Conservation (phyloP, 371 early-diverging fungal species). For the Batkoa obscura region DNA sequence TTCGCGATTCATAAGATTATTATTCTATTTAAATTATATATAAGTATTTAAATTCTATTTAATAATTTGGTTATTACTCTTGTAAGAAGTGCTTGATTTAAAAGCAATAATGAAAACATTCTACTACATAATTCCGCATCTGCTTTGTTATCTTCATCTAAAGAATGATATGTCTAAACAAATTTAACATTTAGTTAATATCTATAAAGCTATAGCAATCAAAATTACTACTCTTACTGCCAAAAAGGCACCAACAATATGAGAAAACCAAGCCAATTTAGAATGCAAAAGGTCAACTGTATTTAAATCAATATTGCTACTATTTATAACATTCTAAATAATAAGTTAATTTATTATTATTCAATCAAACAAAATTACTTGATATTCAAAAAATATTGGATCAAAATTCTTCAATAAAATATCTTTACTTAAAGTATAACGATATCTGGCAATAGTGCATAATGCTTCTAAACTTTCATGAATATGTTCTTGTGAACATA, state of each 20-base stretch:
- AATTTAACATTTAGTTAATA: not conserved
- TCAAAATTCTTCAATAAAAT: not conserved
- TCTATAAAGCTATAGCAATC: too few relatives aligned
- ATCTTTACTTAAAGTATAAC: not conserved
- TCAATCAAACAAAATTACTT: not conserved
- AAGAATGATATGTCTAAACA: not conserved
- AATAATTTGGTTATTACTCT: too few relatives aligned
- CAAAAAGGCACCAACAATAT: conserved; percentile 47
- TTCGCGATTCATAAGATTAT: not conserved
- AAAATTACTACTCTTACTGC: conserved; percentile 35
- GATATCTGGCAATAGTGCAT: conserved; percentile 1
- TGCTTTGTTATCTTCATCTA: conserved; percentile 26
- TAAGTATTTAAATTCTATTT: too few relatives aligned
- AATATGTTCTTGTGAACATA: not conserved
- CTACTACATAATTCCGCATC: conserved; percentile 42
- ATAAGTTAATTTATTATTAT: too few relatives aligned
- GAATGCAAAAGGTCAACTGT: too few relatives aligned
- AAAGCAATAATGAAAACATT: conserved; percentile 11
- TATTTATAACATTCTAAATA: too few relatives aligned
- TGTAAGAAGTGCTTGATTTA: too few relatives aligned
- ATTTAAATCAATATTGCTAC: too few relatives aligned
- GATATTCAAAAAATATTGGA: not conserved
- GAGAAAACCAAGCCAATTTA: conserved; percentile 66
- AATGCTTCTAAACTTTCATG: not conserved
- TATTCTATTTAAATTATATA: not conserved